Evolutionary conservation across 352 stramenopile species (phyloP), one percentile per base, ranked within the genome.

Genomic region (Globisporangium cystogenes): DNA sequence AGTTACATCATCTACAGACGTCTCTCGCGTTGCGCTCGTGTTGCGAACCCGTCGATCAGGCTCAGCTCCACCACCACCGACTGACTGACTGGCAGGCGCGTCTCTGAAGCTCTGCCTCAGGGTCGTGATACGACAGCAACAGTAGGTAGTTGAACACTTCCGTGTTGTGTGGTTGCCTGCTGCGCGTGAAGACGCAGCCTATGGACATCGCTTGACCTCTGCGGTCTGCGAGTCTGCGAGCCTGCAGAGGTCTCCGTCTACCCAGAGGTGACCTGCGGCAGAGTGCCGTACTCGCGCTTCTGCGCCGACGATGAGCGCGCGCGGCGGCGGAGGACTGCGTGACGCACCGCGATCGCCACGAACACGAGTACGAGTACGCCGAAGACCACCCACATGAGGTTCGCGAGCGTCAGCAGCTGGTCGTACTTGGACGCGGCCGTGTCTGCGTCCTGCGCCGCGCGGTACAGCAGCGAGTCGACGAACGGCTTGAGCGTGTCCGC

Each of bases 401-500:
- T 51, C 18, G 67, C 58, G 40, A 59, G 45, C 12, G 39, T 57
- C 50, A 48, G 48, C 39, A 64, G 21, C 35, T 18, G 41, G 45
- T 46, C 37, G 24, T 41, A 43, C 20, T 46, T 39, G n/a, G n/a
- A 40, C 8, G 10, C 35, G 1, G 15, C 39, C 10, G 33, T 29
- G 49, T 47, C 50, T 4, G 36, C 39, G 39, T 20, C 35, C 29
- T 40, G 35, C 14, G 54, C 44, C 16, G 54, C 39, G n/a, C 39
- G 36, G 4, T 48, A 33, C 20, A 33, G 43, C 40, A 88, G 55
- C 33, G 72, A 82, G n/a, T 86, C 67, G 27, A 86, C 60, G 53
- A 86, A 88, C 26, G 74, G 72, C 54, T 72, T 68, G 15, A 89
- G 65, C n/a, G 78, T 86, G 43, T 87, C 75, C 3, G 78, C 71